These are phyloP conservation scores for Eleusine coracana DNA, from an alignment of 176 grass and related monocot genomes.

Conservation along the genomic window DNA sequence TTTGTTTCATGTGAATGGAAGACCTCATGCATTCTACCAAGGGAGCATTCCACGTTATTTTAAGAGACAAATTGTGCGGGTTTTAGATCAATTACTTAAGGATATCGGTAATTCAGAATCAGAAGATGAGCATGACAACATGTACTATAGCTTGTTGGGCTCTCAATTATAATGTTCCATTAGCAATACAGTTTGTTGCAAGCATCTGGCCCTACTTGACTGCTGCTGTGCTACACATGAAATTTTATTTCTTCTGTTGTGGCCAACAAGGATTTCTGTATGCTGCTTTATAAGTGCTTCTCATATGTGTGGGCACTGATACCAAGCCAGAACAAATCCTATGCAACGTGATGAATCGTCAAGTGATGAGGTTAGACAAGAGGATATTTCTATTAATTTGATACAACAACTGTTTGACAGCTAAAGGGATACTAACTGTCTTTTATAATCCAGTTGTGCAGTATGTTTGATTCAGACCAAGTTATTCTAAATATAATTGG, in stretches of 20 bases:
- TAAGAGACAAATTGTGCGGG: constrained; percentile 40
- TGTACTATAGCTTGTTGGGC: neutral
- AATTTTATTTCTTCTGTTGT: neutral
- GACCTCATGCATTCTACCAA: constrained; percentile 47
- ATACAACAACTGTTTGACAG: neutral
- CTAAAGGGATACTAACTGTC: neutral
- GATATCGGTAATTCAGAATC: constrained; percentile 34
- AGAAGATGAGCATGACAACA: neutral
- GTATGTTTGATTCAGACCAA: neutral
- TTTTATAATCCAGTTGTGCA: neutral
- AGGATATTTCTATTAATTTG: neutral
- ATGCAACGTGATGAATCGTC: neutral
- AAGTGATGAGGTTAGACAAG: neutral
- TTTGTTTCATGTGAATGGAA: constrained; percentile 52
- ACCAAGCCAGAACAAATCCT: neutral
- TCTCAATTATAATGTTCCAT: neutral
- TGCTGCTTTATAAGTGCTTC: neutral
- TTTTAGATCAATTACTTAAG: constrained; percentile 41
- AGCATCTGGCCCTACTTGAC: neutral
- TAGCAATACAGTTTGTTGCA: neutral
- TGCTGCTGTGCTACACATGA: neutral
- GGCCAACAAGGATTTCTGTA: neutral
- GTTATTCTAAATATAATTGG: neutral
- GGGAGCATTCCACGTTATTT: constrained; percentile 38
- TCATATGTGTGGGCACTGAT: neutral